A percentile compares a stretch with the other conserved stretches of the same genome.
phyloP scores from a whole-genome alignment of 2,329 filamentous ascomycete genomes.

The Sporothrix schenckii region DNA sequence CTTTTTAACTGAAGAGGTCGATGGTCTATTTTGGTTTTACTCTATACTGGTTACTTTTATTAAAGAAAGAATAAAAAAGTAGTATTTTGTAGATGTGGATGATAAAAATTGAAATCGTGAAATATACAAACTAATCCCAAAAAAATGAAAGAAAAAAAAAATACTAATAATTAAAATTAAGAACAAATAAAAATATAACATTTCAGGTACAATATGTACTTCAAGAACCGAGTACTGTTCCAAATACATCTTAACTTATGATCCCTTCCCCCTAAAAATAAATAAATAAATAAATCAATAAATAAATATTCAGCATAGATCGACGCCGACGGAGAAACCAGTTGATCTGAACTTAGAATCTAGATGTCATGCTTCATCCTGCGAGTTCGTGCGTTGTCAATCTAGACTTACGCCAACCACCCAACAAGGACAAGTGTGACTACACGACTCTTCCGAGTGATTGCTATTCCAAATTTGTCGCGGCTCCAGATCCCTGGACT shows the following conservation, averaged over 20 bases:
- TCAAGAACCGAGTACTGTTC: not conserved
- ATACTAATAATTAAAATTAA: no score
- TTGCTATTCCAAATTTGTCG: conserved; percentile 4
- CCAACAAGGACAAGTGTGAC: not conserved
- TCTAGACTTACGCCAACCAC: not conserved
- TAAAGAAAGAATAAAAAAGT: not conserved
- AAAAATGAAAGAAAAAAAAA: not conserved
- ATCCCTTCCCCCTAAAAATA: no score
- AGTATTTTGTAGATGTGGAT: not conserved
- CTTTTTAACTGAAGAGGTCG: not conserved
- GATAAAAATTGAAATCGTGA: not conserved
- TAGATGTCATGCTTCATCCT: not conserved
- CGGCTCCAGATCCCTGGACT: not conserved
- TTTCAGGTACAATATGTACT: not conserved
- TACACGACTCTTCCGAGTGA: not conserved
- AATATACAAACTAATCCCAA: not conserved
- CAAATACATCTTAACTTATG: no score
- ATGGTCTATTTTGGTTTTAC: no score
- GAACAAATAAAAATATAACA: no score
- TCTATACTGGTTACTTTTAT: no score
- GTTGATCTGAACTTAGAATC: not conserved
- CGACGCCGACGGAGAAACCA: not conserved
- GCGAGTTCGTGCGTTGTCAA: no score
- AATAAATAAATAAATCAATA: no score
- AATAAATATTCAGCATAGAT: not conserved